Percentiles rank a stretch among this genome's conserved stretches.
These are phyloP conservation scores for Penicillium sp. DNA, from an alignment of 2,329 filamentous ascomycete genomes.

Conservation along the genomic window DNA sequence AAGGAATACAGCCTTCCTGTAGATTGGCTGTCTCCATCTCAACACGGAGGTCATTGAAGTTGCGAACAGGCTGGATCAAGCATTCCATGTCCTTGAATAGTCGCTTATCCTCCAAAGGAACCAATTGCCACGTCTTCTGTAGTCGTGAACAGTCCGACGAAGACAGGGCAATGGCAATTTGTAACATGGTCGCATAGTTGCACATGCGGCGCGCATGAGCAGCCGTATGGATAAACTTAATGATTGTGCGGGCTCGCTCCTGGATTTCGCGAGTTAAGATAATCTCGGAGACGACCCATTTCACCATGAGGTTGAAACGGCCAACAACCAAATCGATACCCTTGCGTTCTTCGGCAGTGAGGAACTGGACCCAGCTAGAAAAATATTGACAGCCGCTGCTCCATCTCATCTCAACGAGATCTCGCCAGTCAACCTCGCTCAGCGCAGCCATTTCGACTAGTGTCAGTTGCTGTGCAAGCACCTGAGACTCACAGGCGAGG, in stretches of 20 bases:
- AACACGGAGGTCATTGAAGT: constrained; percentile 61
- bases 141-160: constrained; percentile 60
- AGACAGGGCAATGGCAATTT: constrained; percentile 62
- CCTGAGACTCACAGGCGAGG: constrained; percentile 61
- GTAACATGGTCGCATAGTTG: constrained; percentile 67
- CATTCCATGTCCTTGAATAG: constrained; percentile 59
- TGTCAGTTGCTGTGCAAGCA: constrained; percentile 63
- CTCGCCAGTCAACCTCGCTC: constrained; percentile 66
- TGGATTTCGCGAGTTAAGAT: constrained; percentile 58
- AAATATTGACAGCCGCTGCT: constrained; percentile 54
- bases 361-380: constrained; percentile 62
- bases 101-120: constrained; percentile 55
- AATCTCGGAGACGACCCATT: constrained; percentile 65
- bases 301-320: constrained; percentile 66
- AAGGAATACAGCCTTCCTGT: constrained; percentile 64
- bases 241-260: constrained; percentile 60
- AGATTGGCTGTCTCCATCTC: constrained; percentile 63
- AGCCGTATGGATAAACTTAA: constrained; percentile 65
- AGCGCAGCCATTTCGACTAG: constrained; percentile 65
- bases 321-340: constrained; percentile 66
- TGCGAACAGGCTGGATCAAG: constrained; percentile 61
- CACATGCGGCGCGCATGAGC: constrained; percentile 57
- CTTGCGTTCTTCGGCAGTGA: constrained; percentile 53
- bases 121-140: constrained; percentile 58
- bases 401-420: constrained; percentile 64